Base-by-base conservation (phyloP, 306 rosid species). In the Fragaria nilgerrensis region DNA sequence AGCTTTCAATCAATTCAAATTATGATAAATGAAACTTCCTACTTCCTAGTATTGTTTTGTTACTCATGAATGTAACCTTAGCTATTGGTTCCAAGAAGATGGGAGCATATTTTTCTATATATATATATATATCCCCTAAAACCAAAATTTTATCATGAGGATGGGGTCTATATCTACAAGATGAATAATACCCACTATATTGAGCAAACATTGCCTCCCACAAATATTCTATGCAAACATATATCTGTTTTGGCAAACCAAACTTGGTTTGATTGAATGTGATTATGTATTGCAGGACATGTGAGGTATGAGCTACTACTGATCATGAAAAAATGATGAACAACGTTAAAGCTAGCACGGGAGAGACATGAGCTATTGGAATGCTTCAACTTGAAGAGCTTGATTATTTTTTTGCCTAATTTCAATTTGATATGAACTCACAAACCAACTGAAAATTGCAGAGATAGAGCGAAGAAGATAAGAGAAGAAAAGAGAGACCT, bases 401-500 rank as follows among this genome's bases (percentile, higher is more conserved):
- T 62, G n/a, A 27, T 62, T 36, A 36, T 0, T 36, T 5, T 36
- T 5, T 0, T 4, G 14, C 63, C 29, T 25, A 61, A 25, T 61
- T 19, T 0, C 56, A 36, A 72, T 12, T n/a, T 37, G 13, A 14
- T 3, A 55, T 37, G 19, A 14, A 37, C 39, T 17, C 34, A 16
- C 7, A 19, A 49, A 49, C 27, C 27, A 36, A 49, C n/a, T 14
- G 16, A 36, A 9, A 66, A 13, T 17, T 74, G 44, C 3, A 25
- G 43, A 61, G 22, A 23, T 5, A 43, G 39, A 29, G 50, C 25
- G 74, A 62, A 11, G 34, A 19, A n/a, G 20, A 39, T 43, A n/a
- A 77, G 11, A 8, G 43, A 68, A 73, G 39, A 25, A 8, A 49
- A 22, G 61, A 22, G 65, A 9, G 76, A 83, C 97, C 94, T 88